These are phyloP conservation scores for Pseudopithomyces maydicus DNA, from an alignment of 2,329 filamentous ascomycete species.

Conservation along the genomic window DNA sequence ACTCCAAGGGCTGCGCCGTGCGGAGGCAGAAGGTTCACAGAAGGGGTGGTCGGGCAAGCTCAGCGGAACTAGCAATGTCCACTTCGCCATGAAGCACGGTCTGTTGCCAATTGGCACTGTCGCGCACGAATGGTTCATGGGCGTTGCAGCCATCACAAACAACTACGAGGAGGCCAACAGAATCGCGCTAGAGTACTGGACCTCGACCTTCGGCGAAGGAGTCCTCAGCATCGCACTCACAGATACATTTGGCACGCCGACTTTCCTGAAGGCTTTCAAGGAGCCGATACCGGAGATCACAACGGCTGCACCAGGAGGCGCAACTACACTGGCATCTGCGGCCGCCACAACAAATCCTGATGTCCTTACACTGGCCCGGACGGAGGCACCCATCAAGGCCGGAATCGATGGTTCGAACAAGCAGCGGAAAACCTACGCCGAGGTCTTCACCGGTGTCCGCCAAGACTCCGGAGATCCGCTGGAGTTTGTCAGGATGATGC, in stretches of 20 bases:
- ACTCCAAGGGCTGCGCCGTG: constrained; percentile 81
- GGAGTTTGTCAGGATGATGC: constrained; percentile 78
- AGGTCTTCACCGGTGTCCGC: constrained; percentile 81
- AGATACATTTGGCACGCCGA: constrained; percentile 92
- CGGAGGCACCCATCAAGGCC: constrained; percentile 51
- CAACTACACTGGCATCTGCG: constrained; percentile 47
- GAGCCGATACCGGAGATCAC: constrained; percentile 62
- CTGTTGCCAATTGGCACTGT: constrained; percentile 86
- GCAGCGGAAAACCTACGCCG: constrained; percentile 69
- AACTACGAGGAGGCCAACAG: constrained; percentile 87
- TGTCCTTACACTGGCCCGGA: constrained; percentile 45
- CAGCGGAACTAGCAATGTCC: constrained; percentile 92
- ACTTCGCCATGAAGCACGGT: constrained; percentile 91
- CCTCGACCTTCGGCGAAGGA: constrained; percentile 84
- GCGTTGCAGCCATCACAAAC: constrained; percentile 85
- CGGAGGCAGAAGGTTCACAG: constrained; percentile 71
- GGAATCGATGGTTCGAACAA: constrained; percentile 47
- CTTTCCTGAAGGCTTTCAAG: constrained; percentile 85
- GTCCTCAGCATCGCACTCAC: constrained; percentile 88
- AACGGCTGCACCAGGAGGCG: constrained; percentile 47
- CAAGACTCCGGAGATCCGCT: constrained; percentile 90
- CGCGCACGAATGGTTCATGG: constrained; percentile 99
- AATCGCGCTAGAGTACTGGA: constrained; percentile 83
- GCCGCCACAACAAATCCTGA: constrained; percentile 48
- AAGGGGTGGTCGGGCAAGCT: constrained; percentile 73